Base-by-base conservation (phyloP, 106 monocot genomes). In the Hemerocallis citrina region DNA sequence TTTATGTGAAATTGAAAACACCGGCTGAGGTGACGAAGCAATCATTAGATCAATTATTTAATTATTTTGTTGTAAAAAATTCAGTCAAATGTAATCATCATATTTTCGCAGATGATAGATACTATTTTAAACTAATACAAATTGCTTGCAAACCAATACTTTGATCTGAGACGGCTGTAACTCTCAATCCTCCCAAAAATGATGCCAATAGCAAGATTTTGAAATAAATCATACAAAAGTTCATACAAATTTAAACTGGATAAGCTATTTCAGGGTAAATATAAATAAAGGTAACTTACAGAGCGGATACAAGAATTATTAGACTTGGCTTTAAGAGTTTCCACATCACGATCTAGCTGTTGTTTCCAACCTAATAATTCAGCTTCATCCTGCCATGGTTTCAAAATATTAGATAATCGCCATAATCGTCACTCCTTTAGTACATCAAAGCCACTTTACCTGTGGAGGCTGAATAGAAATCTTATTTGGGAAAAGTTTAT, bases 301-400 rank as follows among this genome's bases (percentile, higher is more conserved):
- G 86, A 57, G 29, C 72, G 89, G 69, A 95, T 89, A 67, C 68
- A 83, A 35, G 57, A 50, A 74, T 72, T 68, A 64, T 95, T 95
- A 39, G 89, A 80, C 77, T 95, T 89, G 28, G 83, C 81, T 70
- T 95, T 95, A 63, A 95, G 86, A 57, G 89, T 83, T 81, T 86
- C 89, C 41, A 89, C 78, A 83, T 95, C 94, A 51, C 76, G 86
- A 58, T 95, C 89, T 61, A 95, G 61, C 31, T 76, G 94, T 57
- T 84, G 83, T 28, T 89, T 89, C 94, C 86, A 95, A 57, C 86
- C 81, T 44, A 72, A 38, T 60, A 95, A 83, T 63, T 71, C 71
- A 34, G 66, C 57, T 55, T 89, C 94, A 61, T 95, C 94, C 89
- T 95, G 68, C 40, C 33, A 67, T 51, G 19, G 33, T 38, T 68